phyloP scores from a whole-genome alignment of 192 early-diverging fungal genomes.

The Coemansia sp. region DNA sequence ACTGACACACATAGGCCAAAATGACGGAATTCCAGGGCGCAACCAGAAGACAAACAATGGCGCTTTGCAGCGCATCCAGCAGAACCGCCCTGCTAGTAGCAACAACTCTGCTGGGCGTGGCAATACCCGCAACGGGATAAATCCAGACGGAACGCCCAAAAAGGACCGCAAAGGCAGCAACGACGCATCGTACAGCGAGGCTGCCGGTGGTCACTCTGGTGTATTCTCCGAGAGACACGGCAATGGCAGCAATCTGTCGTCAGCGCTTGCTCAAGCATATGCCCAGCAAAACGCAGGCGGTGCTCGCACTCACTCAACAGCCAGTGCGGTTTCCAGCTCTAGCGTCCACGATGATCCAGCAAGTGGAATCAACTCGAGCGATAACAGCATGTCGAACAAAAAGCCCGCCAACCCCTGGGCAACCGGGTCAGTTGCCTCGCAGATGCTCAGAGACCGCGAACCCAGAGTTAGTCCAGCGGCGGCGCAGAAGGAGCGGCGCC shows the following conservation, averaged over 20 bases:
- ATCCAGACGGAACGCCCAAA: slow-evolving; percentile 8
- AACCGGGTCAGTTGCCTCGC: slow-evolving; percentile 10
- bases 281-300: neutral
- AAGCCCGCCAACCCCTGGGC: slow-evolving; percentile 17
- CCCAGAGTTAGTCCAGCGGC: neutral
- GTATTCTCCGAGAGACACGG: neutral
- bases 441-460: slow-evolving; percentile 13
- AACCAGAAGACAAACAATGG: slow-evolving; percentile 12
- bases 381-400: slow-evolving; percentile 8
- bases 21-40: slow-evolving; percentile 9
- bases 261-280: neutral
- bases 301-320: neutral
- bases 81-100: slow-evolving; percentile 9
- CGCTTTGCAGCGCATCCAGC: slow-evolving; percentile 8
- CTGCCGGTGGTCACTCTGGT: slow-evolving; percentile 13
- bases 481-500: slow-evolving; percentile 5
- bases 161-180: slow-evolving; percentile 12
- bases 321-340: slow-evolving; percentile 14
- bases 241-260: neutral
- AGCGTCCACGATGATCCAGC: slow-evolving; percentile 13
- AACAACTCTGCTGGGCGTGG: neutral
- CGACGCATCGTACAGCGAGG: slow-evolving; percentile 27
- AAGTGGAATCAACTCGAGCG: slow-evolving; percentile 14
- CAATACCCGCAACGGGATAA: slow-evolving; percentile 9
- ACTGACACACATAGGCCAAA: slow-evolving; percentile 39